Evolutionary conservation across 1,284 basidiomycete species (phyloP).

Genomic region (Rhodotorula sp.): DNA sequence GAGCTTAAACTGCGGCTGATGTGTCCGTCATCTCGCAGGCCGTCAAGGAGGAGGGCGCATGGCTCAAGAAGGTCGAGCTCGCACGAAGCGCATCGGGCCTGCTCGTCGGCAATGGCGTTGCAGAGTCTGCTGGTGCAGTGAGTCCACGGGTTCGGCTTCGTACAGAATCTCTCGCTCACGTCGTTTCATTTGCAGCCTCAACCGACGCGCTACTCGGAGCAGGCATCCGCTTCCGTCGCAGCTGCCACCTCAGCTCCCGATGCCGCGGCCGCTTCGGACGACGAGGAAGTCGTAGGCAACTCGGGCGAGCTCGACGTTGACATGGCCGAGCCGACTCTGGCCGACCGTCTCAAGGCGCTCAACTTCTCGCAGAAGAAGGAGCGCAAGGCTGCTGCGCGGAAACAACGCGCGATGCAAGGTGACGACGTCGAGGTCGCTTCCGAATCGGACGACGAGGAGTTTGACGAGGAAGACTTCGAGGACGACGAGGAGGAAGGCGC

Average conservation of each 20-base stretch:
- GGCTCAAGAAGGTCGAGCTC: slow-evolving; percentile 31
- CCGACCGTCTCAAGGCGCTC: slow-evolving; percentile 75
- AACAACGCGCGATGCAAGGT: slow-evolving; percentile 36
- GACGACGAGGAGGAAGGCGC: slow-evolving; percentile 31
- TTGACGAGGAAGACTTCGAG: slow-evolving; percentile 16
- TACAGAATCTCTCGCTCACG: background rate
- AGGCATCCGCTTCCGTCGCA: slow-evolving; percentile 17
- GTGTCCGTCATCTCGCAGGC: background rate
- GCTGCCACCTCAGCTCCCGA: slow-evolving; percentile 13
- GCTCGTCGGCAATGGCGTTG: slow-evolving; percentile 19
- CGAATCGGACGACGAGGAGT: slow-evolving; percentile 35
- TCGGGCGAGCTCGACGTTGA: slow-evolving; percentile 66
- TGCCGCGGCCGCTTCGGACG: slow-evolving; percentile 38
- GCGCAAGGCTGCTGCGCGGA: slow-evolving; percentile 46
- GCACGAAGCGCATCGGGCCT: slow-evolving; percentile 15
- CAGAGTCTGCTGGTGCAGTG: slow-evolving; percentile 57
- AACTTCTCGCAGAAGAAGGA: slow-evolving; percentile 54
- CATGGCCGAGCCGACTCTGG: slow-evolving; percentile 82
- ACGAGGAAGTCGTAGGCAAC: slow-evolving; percentile 41
- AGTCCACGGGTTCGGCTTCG: slow-evolving; percentile 48
- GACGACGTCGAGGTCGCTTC: slow-evolving; percentile 40
- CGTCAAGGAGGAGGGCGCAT: slow-evolving; percentile 26
- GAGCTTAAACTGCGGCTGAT: too few species aligned
- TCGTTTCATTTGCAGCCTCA: slow-evolving; percentile 20
- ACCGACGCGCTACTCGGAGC: slow-evolving; percentile 36